phyloP scores from a whole-genome alignment of 2,329 filamentous ascomycete genomes.

The Tolypocladium pustulatum region DNA sequence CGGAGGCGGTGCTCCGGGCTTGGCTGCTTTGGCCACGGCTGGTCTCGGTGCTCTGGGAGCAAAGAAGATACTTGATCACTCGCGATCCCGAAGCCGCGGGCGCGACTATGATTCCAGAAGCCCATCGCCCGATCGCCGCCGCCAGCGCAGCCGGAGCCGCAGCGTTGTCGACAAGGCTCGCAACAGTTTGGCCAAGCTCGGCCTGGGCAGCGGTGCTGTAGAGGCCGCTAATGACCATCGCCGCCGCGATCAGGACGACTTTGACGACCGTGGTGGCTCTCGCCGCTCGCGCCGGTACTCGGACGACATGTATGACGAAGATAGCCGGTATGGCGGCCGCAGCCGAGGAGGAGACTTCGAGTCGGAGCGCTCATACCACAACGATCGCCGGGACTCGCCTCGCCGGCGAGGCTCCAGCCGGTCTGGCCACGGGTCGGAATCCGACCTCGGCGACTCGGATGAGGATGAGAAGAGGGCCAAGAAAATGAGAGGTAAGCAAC shows the following conservation, averaged over 20 bases:
- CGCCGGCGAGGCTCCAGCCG: conserved; percentile 25
- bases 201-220: conserved; percentile 39
- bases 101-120: conserved; percentile 32
- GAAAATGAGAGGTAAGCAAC: conserved; percentile 54
- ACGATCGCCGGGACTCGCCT: conserved; percentile 26
- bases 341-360: conserved; percentile 34
- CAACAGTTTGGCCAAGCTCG: conserved; percentile 50
- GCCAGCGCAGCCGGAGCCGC: conserved; percentile 44
- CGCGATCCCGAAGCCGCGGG: conserved; percentile 42
- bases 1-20: conserved; percentile 35
- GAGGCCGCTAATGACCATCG: conserved; percentile 25
- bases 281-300: conserved; percentile 29
- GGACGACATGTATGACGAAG: conserved; percentile 35
- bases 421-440: conserved; percentile 39
- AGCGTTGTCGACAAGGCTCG: conserved; percentile 55
- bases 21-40: conserved; percentile 54
- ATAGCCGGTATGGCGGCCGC: conserved; percentile 26
- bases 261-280: conserved; percentile 27
- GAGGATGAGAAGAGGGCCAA: conserved; percentile 42
- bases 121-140: conserved; percentile 34
- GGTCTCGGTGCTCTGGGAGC: conserved; percentile 49
- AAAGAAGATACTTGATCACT: conserved; percentile 48
- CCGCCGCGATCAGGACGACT: conserved; percentile 33
- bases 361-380: conserved; percentile 32
- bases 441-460: conserved; percentile 47